Evolutionary conservation across 2,329 filamentous ascomycete species (phyloP).

Genomic region (Diaporthe humulicola): DNA sequence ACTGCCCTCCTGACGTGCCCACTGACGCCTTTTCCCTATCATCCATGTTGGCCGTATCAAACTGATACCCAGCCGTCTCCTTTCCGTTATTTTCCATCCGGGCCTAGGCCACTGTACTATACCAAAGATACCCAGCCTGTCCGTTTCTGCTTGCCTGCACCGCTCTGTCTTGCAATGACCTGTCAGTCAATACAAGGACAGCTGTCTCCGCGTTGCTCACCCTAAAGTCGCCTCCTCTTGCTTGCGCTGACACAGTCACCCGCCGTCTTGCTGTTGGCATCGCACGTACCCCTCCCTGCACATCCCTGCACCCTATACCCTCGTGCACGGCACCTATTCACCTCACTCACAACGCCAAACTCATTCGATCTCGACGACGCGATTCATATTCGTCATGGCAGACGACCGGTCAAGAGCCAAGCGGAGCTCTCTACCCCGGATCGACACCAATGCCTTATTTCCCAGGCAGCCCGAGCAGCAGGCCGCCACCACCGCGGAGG

Average conservation of each 20-base stretch:
- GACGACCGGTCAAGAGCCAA: slow-evolving; percentile 35
- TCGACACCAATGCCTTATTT: slow-evolving; percentile 29
- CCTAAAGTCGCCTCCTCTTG: slow-evolving; percentile 11
- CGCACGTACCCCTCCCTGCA: background rate
- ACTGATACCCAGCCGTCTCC: slow-evolving; percentile 17
- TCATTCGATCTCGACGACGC: background rate
- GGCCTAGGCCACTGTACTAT: slow-evolving; percentile 28
- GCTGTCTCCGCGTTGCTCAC: slow-evolving; percentile 13
- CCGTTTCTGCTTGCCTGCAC: background rate
- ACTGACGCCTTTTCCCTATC: slow-evolving; percentile 10
- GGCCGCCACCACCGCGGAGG: background rate
- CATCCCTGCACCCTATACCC: background rate
- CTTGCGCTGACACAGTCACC: slow-evolving; percentile 3
- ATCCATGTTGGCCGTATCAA: slow-evolving; percentile 23
- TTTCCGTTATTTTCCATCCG: slow-evolving; percentile 19
- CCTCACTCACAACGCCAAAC: background rate
- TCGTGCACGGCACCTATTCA: slow-evolving; percentile 2
- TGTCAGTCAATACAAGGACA: slow-evolving; percentile 24
- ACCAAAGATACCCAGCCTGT: slow-evolving; percentile 35
- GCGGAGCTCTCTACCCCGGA: slow-evolving; percentile 35
- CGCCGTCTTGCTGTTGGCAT: background rate
- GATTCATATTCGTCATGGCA: slow-evolving; percentile 26
- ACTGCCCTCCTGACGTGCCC: slow-evolving; percentile 5
- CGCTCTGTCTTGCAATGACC: slow-evolving; percentile 32
- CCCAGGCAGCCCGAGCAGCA: slow-evolving; percentile 12